Base-by-base conservation (phyloP, 495 filamentous ascomycete genomes). In the Bacidia rubella region DNA sequence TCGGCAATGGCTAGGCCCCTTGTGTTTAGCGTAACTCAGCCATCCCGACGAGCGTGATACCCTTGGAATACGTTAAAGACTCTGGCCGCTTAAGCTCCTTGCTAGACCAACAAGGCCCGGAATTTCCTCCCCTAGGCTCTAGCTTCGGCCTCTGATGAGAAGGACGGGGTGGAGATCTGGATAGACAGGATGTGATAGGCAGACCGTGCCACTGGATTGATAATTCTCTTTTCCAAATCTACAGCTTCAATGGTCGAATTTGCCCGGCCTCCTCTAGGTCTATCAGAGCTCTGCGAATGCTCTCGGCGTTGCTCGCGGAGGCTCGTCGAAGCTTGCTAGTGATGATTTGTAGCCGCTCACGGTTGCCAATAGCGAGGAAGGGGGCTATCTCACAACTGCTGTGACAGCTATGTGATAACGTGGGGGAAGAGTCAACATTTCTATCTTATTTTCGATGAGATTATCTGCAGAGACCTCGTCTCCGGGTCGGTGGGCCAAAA, bases 121-220 rank as follows among this genome's bases (percentile, higher is more conserved):
- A 35, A 7, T 35, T 15, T 35, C 29, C 29, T n/a, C n/a, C n/a
- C n/a, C n/a, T n/a, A n/a, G 15, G 29, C 7, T 7, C 15, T 35
- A 35, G 29, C 29, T 35, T 35, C 29, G 29, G 55, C n/a, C n/a
- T 47, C 39, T 42, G 41, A 29, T 39, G 21, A 25, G 25, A 43
- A 40, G 22, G 22, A 22, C 24, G 17, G 25, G 39, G 22, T 54
- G 51, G 45, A 2, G 25, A 39, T 54, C 27, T 35, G 29, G 15
- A 35, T 35, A 35, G n/a, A n/a, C n/a, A n/a, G n/a, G n/a, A 35
- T 35, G 29, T 35, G 29, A 56, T 56, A 56, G 54, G 54, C 54
- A 23, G 49, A 52, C 29, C 29, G 29, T 35, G 15, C 29, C 29
- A n/a, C n/a, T n/a, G n/a, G n/a, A n/a, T n/a, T n/a, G n/a, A n/a